Conservation (phyloP, 176 grass and related monocot species). For the Cenchrus fungigraminus region DNA sequence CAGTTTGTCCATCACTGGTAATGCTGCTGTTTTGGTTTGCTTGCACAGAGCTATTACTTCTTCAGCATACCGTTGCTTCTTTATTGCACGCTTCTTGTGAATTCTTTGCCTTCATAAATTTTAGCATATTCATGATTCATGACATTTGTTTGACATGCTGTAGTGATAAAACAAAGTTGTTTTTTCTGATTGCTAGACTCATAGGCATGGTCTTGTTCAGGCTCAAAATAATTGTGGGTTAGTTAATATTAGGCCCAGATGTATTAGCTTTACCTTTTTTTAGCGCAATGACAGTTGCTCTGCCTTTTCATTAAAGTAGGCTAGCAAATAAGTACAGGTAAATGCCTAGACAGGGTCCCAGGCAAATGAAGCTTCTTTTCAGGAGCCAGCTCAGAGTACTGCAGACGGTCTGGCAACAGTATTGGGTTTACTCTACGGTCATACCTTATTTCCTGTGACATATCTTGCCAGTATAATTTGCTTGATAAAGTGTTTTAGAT, state of each 20-base stretch:
- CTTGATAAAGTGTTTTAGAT: slow-evolving; percentile 10
- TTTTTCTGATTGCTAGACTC: not conserved
- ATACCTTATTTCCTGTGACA: not conserved
- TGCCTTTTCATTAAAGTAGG: too few species aligned
- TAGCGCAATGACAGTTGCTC: too few species aligned
- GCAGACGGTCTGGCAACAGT: too few species aligned
- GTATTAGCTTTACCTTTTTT: not conserved
- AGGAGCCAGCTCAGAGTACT: too few species aligned
- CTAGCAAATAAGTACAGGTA: too few species aligned
- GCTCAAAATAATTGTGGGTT: not conserved
- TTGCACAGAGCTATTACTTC: slow-evolving; percentile 6
- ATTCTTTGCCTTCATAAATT: not conserved
- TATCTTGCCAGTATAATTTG: not conserved
- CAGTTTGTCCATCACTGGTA: slow-evolving; percentile 94
- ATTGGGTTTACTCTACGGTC: too few species aligned
- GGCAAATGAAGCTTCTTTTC: too few species aligned
- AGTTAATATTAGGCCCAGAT: not conserved
- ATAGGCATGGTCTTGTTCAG: not conserved
- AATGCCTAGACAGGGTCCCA: too few species aligned
- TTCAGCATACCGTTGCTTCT: slow-evolving; percentile 6
- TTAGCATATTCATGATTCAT: not conserved
- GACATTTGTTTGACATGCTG: slow-evolving; percentile 21
- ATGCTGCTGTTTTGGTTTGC: slow-evolving; percentile 23
- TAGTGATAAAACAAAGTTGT: slow-evolving; percentile 6
- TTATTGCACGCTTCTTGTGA: not conserved